phyloP scores from a whole-genome alignment of 208 protist genomes.

The Leptomonas pyrrhocoris region DNA sequence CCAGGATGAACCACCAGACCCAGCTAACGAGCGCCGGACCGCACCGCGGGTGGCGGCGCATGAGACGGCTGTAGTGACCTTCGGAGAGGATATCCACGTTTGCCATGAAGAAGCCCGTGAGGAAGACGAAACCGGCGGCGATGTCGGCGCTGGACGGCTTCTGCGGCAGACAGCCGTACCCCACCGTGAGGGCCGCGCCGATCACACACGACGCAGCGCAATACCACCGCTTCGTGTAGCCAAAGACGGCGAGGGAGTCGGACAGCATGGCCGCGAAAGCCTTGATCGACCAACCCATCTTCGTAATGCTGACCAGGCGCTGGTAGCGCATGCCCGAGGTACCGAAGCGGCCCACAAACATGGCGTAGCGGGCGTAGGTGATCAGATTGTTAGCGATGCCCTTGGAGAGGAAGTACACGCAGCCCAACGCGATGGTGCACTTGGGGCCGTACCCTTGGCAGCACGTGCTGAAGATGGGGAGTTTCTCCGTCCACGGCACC shows the following conservation, averaged over 20 bases:
- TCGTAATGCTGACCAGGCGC: slow-evolving; percentile 45
- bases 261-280: slow-evolving; percentile 58
- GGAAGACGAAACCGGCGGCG: slow-evolving; percentile 62
- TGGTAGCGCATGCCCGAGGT: slow-evolving; percentile 51
- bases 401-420: slow-evolving; percentile 59
- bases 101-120: slow-evolving; percentile 57
- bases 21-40: slow-evolving; percentile 71
- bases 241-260: slow-evolving; percentile 59
- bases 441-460: slow-evolving; percentile 53
- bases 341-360: slow-evolving; percentile 58
- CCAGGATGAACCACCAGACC: slow-evolving; percentile 76
- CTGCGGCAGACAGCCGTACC: slow-evolving; percentile 49
- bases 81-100: slow-evolving; percentile 83
- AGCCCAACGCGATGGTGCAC: slow-evolving; percentile 39
- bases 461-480: slow-evolving; percentile 49
- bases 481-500: slow-evolving; percentile 29
- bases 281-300: slow-evolving; percentile 70
- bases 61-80: slow-evolving; percentile 79
- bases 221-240: slow-evolving; percentile 87
- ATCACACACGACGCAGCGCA: slow-evolving; percentile 48
- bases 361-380: slow-evolving; percentile 39
- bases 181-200: slow-evolving; percentile 50
- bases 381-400: slow-evolving; percentile 58
- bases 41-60: slow-evolving; percentile 45
- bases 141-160: slow-evolving; percentile 42